These are phyloP conservation scores for Solanum microdontum DNA, from an alignment of 257 asterid genomes.

Conservation along the genomic window DNA sequence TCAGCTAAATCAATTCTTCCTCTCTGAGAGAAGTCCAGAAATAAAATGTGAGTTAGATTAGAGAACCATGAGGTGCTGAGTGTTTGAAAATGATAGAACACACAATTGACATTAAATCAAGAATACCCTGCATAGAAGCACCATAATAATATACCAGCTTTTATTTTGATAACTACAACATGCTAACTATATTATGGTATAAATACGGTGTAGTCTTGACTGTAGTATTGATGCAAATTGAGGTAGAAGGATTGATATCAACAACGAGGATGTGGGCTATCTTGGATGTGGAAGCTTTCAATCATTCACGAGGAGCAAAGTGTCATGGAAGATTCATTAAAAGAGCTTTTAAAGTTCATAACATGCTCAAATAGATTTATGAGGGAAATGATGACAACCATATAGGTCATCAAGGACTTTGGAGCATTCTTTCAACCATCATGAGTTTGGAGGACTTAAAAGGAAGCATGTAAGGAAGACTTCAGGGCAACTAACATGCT, in stretches of 20 bases:
- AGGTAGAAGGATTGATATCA: not conserved
- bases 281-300: not conserved
- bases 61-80: not conserved
- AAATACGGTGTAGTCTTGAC: not conserved
- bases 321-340: not conserved
- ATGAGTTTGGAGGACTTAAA: not conserved
- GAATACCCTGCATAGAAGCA: not conserved
- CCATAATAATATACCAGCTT: not conserved
- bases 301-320: not conserved
- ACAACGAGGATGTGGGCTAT: not conserved
- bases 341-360: not conserved
- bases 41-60: not conserved
- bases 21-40: slow-evolving; percentile 33
- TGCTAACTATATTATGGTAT: not conserved
- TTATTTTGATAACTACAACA: not conserved
- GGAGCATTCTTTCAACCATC: not conserved
- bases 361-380: not conserved
- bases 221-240: not conserved
- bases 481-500: not conserved
- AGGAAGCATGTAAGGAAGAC: not conserved
- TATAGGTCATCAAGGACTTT: not conserved
- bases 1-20: slow-evolving; percentile 75
- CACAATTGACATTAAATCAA: not conserved
- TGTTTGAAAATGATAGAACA: not conserved
- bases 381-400: not conserved